A percentile compares a stretch with the other conserved stretches of the same genome.
phyloP scores from a whole-genome alignment of 2,329 filamentous ascomycete species.

The Cordyceps cicadae region DNA sequence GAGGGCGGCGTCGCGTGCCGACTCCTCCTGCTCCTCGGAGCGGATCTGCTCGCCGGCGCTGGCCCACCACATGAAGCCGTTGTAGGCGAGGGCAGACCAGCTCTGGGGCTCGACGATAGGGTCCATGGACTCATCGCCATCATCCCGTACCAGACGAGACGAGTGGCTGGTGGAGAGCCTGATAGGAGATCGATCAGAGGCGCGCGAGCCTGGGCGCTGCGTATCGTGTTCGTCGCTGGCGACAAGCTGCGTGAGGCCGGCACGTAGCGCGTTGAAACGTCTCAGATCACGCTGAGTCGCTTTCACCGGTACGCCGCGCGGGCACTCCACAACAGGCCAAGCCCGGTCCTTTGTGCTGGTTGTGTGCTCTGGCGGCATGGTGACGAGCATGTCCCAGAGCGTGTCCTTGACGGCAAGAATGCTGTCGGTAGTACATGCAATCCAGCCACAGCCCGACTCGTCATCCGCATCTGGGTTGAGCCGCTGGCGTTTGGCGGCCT shows the following conservation, averaged over 20 bases:
- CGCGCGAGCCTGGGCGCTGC: conserved; percentile 22
- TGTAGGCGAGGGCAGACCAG: conserved; percentile 70
- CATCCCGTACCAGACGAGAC: conserved; percentile 23
- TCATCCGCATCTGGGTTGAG: conserved; percentile 33
- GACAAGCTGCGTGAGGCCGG: conserved; percentile 48
- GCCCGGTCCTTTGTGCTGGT: conserved; percentile 49
- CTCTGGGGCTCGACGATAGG: conserved; percentile 53
- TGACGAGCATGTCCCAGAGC: conserved; percentile 84
- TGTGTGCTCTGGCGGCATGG: conserved; percentile 59
- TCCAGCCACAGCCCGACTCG: conserved; percentile 61
- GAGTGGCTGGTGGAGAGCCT: conserved; percentile 22
- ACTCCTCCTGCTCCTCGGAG: conserved; percentile 52
- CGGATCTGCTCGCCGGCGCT: conserved; percentile 66
- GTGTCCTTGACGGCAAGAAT: conserved; percentile 79
- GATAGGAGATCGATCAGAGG: conserved; percentile 20
- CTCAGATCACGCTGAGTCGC: conserved; percentile 86
- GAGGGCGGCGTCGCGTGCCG: conserved; percentile 45
- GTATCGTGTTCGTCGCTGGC: conserved; percentile 17
- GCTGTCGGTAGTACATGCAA: conserved; percentile 92
- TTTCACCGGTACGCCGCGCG: conserved; percentile 58
- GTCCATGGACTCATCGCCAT: conserved; percentile 43
- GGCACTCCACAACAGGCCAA: conserved; percentile 70
- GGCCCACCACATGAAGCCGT: conserved; percentile 85
- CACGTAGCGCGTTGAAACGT: conserved; percentile 62
- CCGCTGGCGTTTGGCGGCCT: conserved; percentile 32